Conservation (phyloP, 805 yeast species). For the Priceomyces haplophilus region DNA sequence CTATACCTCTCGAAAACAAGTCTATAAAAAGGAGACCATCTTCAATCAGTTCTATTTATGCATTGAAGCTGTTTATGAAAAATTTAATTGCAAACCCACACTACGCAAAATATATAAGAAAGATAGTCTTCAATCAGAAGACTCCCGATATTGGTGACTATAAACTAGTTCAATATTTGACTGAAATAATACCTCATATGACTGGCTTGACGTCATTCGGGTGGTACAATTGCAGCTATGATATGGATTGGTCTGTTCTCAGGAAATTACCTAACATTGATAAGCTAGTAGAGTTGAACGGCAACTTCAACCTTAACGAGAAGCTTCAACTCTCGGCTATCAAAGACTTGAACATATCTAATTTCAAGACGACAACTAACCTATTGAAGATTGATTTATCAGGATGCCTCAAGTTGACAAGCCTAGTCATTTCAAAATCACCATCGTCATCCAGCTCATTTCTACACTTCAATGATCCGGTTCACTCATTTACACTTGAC, state of each 20-base stretch:
- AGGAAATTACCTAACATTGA: slow-evolving; percentile 11
- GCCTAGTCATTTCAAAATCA: slow-evolving; percentile 4
- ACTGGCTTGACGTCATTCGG: slow-evolving; percentile 13
- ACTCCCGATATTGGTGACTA: slow-evolving; percentile 27
- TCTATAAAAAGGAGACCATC: background rate
- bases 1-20: background rate
- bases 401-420: slow-evolving; percentile 4
- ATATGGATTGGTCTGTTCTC: slow-evolving; percentile 14
- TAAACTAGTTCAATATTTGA: slow-evolving; percentile 14
- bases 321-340: slow-evolving; percentile 8
- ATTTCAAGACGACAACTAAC: slow-evolving; percentile 4
- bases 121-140: slow-evolving; percentile 10
- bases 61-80: slow-evolving; percentile 18
- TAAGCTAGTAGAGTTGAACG: slow-evolving; percentile 12
- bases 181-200: slow-evolving; percentile 15
- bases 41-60: slow-evolving; percentile 12
- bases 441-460: slow-evolving; percentile 6
- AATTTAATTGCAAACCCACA: slow-evolving; percentile 10
- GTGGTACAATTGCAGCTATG: slow-evolving; percentile 18
- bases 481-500: slow-evolving; percentile 1
- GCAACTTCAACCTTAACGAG: slow-evolving; percentile 14
- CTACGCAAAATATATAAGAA: slow-evolving; percentile 12
- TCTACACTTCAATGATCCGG: slow-evolving; percentile 8
- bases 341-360: slow-evolving; percentile 14
- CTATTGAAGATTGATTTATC: slow-evolving; percentile 3